A percentile compares a stretch with the other conserved stretches of the same genome.
Evolutionary conservation across 106 monocot genomes (phyloP).

Genomic region (Iris macrosiphon): DNA sequence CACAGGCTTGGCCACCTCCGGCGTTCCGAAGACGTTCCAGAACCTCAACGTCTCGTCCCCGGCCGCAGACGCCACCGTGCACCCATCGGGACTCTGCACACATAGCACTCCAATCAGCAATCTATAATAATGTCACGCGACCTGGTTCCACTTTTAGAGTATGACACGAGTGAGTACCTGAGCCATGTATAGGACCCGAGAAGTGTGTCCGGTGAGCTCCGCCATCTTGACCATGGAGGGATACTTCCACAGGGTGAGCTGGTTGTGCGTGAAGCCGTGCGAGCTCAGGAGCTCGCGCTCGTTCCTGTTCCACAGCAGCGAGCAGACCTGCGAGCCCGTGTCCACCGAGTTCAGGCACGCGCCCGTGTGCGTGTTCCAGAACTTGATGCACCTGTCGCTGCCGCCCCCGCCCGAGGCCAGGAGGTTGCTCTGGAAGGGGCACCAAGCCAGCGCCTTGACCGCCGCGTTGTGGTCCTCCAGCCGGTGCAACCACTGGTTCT

Average conservation of each 20-base stretch:
- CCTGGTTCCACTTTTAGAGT: no score
- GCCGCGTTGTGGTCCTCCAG: slow-evolving; percentile 41
- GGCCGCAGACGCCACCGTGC: slow-evolving; percentile 48
- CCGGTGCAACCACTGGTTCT: slow-evolving; percentile 35
- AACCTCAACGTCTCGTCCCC: slow-evolving; percentile 60
- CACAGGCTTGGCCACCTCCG: slow-evolving; percentile 29
- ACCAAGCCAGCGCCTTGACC: slow-evolving; percentile 66
- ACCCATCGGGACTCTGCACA: slow-evolving; percentile 66
- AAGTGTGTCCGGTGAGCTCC: slow-evolving; percentile 7
- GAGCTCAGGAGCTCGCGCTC: slow-evolving; percentile 58
- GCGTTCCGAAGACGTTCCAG: slow-evolving; percentile 64
- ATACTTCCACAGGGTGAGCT: slow-evolving; percentile 18
- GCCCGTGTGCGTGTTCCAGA: slow-evolving; percentile 56
- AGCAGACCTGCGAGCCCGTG: slow-evolving; percentile 52
- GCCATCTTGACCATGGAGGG: slow-evolving; percentile 17
- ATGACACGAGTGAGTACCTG: slow-evolving; percentile 6
- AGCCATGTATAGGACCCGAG: slow-evolving; percentile 13
- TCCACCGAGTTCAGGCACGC: slow-evolving; percentile 49
- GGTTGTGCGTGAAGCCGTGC: slow-evolving; percentile 38
- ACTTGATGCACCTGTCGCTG: slow-evolving; percentile 49
- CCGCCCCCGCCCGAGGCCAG: slow-evolving; percentile 56
- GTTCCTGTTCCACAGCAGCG: slow-evolving; percentile 56
- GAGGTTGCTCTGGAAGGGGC: slow-evolving; percentile 53
- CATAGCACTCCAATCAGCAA: no score
- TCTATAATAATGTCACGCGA: no score